Conservation (phyloP, 116 monocot species). For the Trichopus zeylanicus region DNA sequence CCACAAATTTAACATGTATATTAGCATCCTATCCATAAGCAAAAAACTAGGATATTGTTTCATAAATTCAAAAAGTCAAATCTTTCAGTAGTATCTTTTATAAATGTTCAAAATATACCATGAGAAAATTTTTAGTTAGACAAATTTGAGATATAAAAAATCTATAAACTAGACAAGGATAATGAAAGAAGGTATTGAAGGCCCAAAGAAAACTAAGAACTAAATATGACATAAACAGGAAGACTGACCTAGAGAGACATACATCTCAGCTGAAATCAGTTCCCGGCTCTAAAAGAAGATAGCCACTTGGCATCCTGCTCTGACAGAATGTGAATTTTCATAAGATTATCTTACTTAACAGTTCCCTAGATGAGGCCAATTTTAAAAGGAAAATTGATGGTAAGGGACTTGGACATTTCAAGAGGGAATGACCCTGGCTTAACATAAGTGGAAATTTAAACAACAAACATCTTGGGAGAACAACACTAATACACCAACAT, state of each 20-base stretch:
- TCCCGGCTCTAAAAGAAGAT: conserved; percentile 62
- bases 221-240: conserved; percentile 49
- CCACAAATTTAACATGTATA: too few species aligned
- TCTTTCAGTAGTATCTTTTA: too few species aligned
- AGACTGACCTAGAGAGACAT: conserved; percentile 84
- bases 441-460: too few species aligned
- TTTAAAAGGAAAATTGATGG: conserved; percentile 44
- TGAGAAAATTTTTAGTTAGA: too few species aligned
- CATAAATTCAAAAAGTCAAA: too few species aligned
- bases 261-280: conserved; percentile 74
- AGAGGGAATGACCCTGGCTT: too few species aligned
- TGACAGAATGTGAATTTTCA: conserved; percentile 60
- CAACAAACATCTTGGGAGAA: too few species aligned
- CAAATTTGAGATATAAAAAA: too few species aligned
- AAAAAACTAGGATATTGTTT: too few species aligned
- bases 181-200: neutral
- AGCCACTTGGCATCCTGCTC: conserved; percentile 87
- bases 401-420: conserved; percentile 38
- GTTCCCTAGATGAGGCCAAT: conserved; percentile 39
- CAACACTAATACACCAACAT: neutral
- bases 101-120: too few species aligned
- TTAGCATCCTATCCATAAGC: too few species aligned
- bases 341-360: conserved; percentile 37
- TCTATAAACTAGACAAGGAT: neutral
- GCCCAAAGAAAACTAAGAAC: conserved; percentile 21